A percentile compares a stretch with the other conserved stretches of the same genome.
Conservation (phyloP, 805 yeast species). For the Torulaspora franciscae region DNA sequence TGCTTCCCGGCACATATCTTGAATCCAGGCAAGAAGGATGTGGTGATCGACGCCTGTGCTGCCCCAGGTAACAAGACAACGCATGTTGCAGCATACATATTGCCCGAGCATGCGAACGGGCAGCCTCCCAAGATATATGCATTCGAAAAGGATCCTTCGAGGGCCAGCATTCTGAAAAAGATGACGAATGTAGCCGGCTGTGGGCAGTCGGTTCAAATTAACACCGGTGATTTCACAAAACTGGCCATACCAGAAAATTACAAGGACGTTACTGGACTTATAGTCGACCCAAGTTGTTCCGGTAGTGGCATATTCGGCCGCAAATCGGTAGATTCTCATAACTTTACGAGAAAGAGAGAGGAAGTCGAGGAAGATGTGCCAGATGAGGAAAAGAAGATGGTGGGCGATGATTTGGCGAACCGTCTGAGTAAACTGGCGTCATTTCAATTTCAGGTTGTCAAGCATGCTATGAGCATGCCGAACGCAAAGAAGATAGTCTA, state of each 20-base stretch:
- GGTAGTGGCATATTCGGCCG: conserved; percentile 98
- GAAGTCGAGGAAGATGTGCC: conserved; percentile 27
- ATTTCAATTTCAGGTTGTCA: conserved; percentile 83
- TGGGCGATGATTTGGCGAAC: conserved; percentile 40
- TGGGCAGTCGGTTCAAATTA: conserved; percentile 39
- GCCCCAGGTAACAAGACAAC: conserved; percentile 99
- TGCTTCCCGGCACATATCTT: conserved; percentile 92
- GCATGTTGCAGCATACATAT: conserved; percentile 62
- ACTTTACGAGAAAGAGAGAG: conserved; percentile 28
- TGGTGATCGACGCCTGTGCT: conserved; percentile 87
- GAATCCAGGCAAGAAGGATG: conserved; percentile 53
- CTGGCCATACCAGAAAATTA: conserved; percentile 47
- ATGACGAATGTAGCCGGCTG: conserved; percentile 83
- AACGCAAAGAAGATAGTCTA: conserved; percentile 73
- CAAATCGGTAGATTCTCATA: conserved; percentile 48
- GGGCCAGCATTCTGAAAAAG: conserved; percentile 63
- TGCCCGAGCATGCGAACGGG: conserved; percentile 7
- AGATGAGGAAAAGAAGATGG: conserved; percentile 43
- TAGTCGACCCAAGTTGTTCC: conserved; percentile 96
- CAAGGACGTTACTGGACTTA: conserved; percentile 64
- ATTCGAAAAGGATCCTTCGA: conserved; percentile 74
- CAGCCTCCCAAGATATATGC: conserved; percentile 54
- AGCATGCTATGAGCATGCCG: conserved; percentile 83
- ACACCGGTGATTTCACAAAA: conserved; percentile 47
- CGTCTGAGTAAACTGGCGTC: conserved; percentile 64